These are phyloP conservation scores for Thalassiosira delicatula DNA, from an alignment of 352 stramenopile species.

Conservation along the genomic window DNA sequence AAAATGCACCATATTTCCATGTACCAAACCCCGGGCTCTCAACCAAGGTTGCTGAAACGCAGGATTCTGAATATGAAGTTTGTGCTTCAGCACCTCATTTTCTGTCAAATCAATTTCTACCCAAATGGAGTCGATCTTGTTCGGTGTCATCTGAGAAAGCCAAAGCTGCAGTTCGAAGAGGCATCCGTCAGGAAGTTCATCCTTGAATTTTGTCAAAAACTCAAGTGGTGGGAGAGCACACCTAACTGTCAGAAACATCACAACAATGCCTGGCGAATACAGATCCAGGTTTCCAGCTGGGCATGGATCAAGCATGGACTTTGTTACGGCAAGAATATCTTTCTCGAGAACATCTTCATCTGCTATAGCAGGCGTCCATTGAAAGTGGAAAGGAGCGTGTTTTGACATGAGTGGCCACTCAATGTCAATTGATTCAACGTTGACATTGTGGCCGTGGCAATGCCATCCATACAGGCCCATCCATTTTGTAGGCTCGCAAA, in stretches of 20 bases:
- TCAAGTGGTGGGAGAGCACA: not conserved
- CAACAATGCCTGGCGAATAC: not conserved
- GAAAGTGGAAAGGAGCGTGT: not conserved
- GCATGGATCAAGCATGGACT: not conserved
- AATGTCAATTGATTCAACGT: not conserved
- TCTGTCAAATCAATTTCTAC: not conserved
- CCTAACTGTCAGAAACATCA: not conserved
- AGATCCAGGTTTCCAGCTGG: not conserved
- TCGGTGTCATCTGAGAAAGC: not conserved
- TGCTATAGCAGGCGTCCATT: not conserved
- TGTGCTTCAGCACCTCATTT: not conserved
- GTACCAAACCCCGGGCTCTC: not conserved
- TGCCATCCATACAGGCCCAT: not conserved
- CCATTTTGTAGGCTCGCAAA: not conserved
- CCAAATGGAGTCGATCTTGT: not conserved
- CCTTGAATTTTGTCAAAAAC: too few relatives aligned
- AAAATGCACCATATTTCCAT: not conserved
- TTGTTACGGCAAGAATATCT: not conserved
- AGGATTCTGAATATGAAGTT: too few relatives aligned
- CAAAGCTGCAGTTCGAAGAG: not conserved
- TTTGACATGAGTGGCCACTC: not conserved
- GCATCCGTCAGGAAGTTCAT: too few relatives aligned
- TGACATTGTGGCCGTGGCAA: not conserved
- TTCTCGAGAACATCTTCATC: not conserved
- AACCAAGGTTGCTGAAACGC: not conserved